Evolutionary conservation across 495 filamentous ascomycete species (phyloP).

Genomic region (Penicillium riverlandense): DNA sequence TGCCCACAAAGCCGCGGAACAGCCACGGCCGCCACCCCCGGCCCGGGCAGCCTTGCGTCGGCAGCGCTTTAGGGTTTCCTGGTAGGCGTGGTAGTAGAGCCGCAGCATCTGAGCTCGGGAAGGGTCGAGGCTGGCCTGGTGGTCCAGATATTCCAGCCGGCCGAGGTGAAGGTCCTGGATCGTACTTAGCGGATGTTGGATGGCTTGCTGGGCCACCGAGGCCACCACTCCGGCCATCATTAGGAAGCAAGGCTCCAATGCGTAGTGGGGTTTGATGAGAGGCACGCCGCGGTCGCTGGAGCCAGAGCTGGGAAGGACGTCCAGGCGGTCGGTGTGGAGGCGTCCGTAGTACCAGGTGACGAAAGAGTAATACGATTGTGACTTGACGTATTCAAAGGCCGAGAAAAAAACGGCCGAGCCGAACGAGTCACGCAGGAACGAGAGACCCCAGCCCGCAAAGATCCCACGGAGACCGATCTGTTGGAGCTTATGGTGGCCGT

Average conservation of each 20-base stretch:
- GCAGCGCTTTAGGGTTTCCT: conserved; percentile 67
- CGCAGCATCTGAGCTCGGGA: conserved; percentile 46
- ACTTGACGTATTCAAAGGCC: conserved; percentile 80
- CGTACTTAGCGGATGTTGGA: conserved; percentile 71
- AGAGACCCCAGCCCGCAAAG: conserved; percentile 75
- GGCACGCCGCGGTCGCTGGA: conserved; percentile 29
- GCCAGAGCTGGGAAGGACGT: conserved; percentile 9
- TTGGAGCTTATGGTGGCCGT: conserved; percentile 61
- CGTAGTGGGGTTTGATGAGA: conserved; percentile 75
- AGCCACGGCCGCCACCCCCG: conserved; percentile 67
- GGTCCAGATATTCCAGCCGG: conserved; percentile 70
- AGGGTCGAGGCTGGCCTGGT: conserved; percentile 44
- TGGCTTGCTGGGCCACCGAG: conserved; percentile 64
- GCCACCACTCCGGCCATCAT: conserved; percentile 70
- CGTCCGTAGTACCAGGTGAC: conserved; percentile 70
- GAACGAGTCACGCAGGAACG: conserved; percentile 72
- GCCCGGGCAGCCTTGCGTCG: conserved; percentile 50
- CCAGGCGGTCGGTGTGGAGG: conserved; percentile 26
- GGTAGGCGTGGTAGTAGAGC: conserved; percentile 68
- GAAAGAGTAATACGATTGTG: conserved; percentile 76
- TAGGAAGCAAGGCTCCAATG: conserved; percentile 76
- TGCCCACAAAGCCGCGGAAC: conserved; percentile 68
- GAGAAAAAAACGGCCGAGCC: conserved; percentile 82
- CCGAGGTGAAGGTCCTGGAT: conserved; percentile 75
- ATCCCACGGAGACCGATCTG: conserved; percentile 76